These are phyloP conservation scores for Alloascoidea hylecoeti DNA, from an alignment of 805 yeast genomes.

Conservation along the genomic window DNA sequence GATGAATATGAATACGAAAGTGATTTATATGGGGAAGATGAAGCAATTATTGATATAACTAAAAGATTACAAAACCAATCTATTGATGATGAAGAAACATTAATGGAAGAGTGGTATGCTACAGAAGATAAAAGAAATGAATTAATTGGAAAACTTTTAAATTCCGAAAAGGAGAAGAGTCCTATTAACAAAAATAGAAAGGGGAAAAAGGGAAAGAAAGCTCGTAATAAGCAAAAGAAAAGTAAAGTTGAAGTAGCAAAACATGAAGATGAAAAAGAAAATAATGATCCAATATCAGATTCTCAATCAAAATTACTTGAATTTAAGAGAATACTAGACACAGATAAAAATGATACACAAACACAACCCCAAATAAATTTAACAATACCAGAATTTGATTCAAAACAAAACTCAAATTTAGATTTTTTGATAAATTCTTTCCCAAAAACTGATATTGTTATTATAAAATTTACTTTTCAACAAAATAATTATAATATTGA, in stretches of 20 bases:
- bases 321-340: not conserved
- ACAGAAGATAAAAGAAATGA: too few species aligned
- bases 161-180: too few species aligned
- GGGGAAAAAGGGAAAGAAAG: conserved; percentile 1
- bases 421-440: not conserved
- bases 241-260: not conserved
- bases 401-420: not conserved
- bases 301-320: not conserved
- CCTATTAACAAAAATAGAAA: too few species aligned
- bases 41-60: too few species aligned
- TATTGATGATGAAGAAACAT: too few species aligned
- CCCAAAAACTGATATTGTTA: not conserved
- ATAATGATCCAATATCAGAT: too few species aligned
- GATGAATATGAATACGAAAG: too few species aligned
- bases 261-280: not conserved
- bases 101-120: too few species aligned
- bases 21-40: too few species aligned
- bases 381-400: not conserved
- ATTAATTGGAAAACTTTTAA: too few species aligned
- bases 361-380: not conserved
- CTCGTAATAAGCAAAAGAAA: not conserved
- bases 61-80: too few species aligned
- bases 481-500: not conserved
- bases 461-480: not conserved
- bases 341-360: not conserved